These are phyloP conservation scores for Aeschynomene evenia DNA, from an alignment of 306 rosid genomes.

Conservation along the genomic window DNA sequence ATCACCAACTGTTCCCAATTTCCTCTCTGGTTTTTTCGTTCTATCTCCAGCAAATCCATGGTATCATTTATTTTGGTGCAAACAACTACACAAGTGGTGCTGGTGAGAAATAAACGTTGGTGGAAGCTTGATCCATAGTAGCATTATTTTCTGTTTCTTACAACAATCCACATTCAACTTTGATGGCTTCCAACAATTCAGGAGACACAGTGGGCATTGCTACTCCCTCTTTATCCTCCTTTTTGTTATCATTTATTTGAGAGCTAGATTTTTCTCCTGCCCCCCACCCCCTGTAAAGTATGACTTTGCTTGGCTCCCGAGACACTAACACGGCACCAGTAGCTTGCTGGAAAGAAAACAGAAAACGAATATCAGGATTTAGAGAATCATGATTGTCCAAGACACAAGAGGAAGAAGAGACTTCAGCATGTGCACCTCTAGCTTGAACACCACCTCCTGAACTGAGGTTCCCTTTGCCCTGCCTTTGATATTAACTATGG, in stretches of 20 bases:
- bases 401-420: constrained; percentile 19
- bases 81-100: not conserved
- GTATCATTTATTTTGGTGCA: too few species aligned
- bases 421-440: constrained; percentile 60
- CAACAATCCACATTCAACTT: constrained; percentile 78
- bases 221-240: constrained; percentile 18
- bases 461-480: constrained; percentile 94
- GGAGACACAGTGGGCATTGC: constrained; percentile 51
- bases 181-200: constrained; percentile 83
- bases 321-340: constrained; percentile 86
- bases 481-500: constrained; percentile 79
- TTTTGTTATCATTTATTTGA: constrained; percentile 19
- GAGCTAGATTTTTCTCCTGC: constrained; percentile 42
- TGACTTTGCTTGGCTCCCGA: constrained; percentile 80
- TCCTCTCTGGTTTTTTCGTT: not conserved
- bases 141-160: constrained; percentile 27
- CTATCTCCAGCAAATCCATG: constrained; percentile 12
- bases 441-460: constrained; percentile 68
- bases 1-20: not conserved
- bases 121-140: constrained; percentile 6
- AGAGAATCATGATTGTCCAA: not conserved
- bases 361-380: constrained; percentile 30
- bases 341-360: constrained; percentile 56
- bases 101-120: constrained; percentile 4
- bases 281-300: constrained; percentile 94